These are phyloP conservation scores for Septoria petroselini DNA, from an alignment of 2,329 filamentous ascomycete genomes.

Conservation along the genomic window DNA sequence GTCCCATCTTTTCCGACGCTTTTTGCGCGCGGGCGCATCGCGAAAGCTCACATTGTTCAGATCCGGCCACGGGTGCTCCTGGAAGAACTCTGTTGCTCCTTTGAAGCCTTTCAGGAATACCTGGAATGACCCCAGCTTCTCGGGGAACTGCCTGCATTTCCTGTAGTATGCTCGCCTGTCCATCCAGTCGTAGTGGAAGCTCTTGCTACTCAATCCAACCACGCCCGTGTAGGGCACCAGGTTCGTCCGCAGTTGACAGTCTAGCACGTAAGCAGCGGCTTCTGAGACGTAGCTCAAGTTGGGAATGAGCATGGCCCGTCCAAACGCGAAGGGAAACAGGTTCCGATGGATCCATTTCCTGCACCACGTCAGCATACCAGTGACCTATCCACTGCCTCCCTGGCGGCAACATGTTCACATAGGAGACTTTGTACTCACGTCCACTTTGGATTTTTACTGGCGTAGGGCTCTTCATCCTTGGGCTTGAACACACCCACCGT, in stretches of 20 bases:
- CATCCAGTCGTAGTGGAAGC: conserved; percentile 98
- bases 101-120: conserved; percentile 97
- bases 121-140: conserved; percentile 94
- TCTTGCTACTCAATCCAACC: conserved; percentile 89
- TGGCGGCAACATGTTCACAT: no score
- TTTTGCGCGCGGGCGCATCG: conserved; percentile 64
- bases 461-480: conserved; percentile 98
- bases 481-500: conserved; percentile 98
- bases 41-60: conserved; percentile 67
- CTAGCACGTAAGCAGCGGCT: conserved; percentile 92
- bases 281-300: conserved; percentile 98
- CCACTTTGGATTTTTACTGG: conserved; percentile 84
- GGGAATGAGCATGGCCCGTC: conserved; percentile 89
- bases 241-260: conserved; percentile 82
- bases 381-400: conserved; percentile 62
- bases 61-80: conserved; percentile 96
- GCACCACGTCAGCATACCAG: not conserved
- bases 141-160: conserved; percentile 79
- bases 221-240: conserved; percentile 96
- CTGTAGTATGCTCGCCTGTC: conserved; percentile 83
- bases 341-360: conserved; percentile 96
- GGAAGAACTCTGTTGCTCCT: conserved; percentile 91
- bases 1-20: conserved; percentile 70
- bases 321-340: conserved; percentile 95
- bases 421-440: not conserved